Conservation (phyloP, 2,329 filamentous ascomycete species). For the Penicillium sp. region DNA sequence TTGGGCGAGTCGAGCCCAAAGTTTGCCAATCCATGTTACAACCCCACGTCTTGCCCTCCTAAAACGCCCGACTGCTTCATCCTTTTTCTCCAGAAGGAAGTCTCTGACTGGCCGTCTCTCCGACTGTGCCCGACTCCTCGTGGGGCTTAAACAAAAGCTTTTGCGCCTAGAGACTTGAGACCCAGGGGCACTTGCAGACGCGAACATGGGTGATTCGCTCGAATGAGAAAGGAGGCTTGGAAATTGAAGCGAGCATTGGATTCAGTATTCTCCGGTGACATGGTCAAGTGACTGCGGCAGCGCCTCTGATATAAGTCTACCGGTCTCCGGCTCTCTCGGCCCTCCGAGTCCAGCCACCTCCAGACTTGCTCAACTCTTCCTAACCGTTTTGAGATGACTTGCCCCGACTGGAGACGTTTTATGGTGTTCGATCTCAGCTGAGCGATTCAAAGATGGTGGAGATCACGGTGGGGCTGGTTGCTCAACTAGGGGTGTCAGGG, state of each 20-base stretch:
- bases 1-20: slow-evolving; percentile 5
- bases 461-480: slow-evolving; percentile 10
- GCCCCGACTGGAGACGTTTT: slow-evolving; percentile 3
- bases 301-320: neutral
- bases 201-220: neutral
- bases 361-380: neutral
- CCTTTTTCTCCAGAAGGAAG: slow-evolving; percentile 4
- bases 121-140: slow-evolving; percentile 14
- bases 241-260: neutral
- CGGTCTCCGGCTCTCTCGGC: neutral
- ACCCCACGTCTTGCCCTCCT: slow-evolving; percentile 17
- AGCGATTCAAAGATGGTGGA: slow-evolving; percentile 3
- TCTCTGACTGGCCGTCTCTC: slow-evolving; percentile 11
- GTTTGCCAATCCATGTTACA: neutral
- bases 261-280: neutral
- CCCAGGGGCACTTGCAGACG: slow-evolving; percentile 2
- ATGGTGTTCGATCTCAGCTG: slow-evolving; percentile 20
- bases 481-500: slow-evolving; percentile 1
- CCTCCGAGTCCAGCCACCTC: slow-evolving; percentile 15
- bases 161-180: neutral
- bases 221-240: neutral
- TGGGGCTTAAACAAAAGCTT: slow-evolving; percentile 13
- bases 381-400: slow-evolving; percentile 6
- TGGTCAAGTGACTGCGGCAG: neutral
- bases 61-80: slow-evolving; percentile 19